These are phyloP conservation scores for Metschnikowia baotianmanensis DNA, from an alignment of 805 yeast species.

Conservation along the genomic window DNA sequence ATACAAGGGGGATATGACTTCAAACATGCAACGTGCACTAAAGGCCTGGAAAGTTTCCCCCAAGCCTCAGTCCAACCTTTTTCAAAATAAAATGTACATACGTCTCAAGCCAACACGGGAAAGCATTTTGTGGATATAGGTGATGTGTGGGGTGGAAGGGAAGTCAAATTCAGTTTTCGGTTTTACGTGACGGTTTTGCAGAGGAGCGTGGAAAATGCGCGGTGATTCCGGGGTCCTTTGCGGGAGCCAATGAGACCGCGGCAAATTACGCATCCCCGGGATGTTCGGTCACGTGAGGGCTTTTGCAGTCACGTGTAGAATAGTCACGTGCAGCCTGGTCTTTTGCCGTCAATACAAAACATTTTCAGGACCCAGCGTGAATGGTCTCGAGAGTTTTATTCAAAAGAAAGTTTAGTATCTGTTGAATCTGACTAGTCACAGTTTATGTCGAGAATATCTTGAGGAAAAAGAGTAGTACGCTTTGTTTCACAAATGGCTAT, in stretches of 20 bases:
- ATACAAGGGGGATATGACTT: too few relatives aligned
- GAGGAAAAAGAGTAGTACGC: too few relatives aligned
- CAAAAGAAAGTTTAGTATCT: too few relatives aligned
- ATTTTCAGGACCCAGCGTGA: too few relatives aligned
- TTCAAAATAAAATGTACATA: slow-evolving; percentile 14
- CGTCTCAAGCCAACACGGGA: slow-evolving; percentile 24
- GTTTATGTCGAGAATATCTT: too few relatives aligned
- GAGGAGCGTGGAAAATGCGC: background rate
- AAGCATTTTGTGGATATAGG: slow-evolving; percentile 15
- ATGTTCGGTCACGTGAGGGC: background rate
- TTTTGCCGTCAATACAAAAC: background rate
- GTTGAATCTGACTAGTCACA: too few relatives aligned
- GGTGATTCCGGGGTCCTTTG: slow-evolving; percentile 8
- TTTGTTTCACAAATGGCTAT: too few relatives aligned
- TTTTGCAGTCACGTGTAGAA: slow-evolving; percentile 2
- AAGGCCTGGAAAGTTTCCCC: too few relatives aligned
- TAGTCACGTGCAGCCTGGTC: background rate
- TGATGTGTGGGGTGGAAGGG: background rate
- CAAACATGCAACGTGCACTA: too few relatives aligned
- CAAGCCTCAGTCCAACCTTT: too few relatives aligned
- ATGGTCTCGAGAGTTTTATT: too few relatives aligned
- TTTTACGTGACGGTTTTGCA: too few relatives aligned
- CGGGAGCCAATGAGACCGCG: slow-evolving; percentile 8
- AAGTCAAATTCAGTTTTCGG: background rate
- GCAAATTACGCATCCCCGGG: slow-evolving; percentile 8